Base-by-base conservation (phyloP, 495 filamentous ascomycete species). In the Trichoderma asperelloides region DNA sequence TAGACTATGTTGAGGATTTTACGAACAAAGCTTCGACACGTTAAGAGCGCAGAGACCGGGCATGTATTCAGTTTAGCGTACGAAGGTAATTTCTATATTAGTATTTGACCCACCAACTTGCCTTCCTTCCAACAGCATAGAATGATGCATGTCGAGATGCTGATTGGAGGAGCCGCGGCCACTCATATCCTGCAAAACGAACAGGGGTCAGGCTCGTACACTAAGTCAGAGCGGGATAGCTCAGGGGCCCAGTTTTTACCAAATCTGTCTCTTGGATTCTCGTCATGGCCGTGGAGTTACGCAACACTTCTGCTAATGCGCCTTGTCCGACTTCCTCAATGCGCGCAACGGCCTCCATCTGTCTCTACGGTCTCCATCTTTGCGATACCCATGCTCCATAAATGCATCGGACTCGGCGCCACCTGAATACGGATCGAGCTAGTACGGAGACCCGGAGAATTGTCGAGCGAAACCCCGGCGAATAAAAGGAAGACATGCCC, bases 201-300 rank as follows among this genome's bases (percentile, higher is more conserved):
- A 67, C 62, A 39, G 55, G 43, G 43, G 67, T 63, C 15, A 64
- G 18, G 67, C 70, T 73, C 73, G 73, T 71, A 74, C 73, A 71
- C 73, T 73, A 74, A 33, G 25, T 68, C 66, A 21, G 11, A 64
- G 60, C 21, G 25, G 25, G 68, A 65, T 25, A 39, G 39, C 39
- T 18, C 15, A 37, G 60, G 43, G 37, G 37, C 12, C 43, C 2
- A 43, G 9, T 9, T 15, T 4, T n/a, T n/a, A 16, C 3, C 47
- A 23, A 16, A 51, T 51, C 47, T 51, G 16, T 8, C 15, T 18
- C 21, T 51, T n/a, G n/a, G 23, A 51, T 51, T 23, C 47, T 51
- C 47, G 47, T 23, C 47, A 9, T 21, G 47, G 21, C 18, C 11
- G 4, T 51, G 8, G 47, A 51, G n/a, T 51, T 18, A 0, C 47